Evolutionary conservation across 2,329 filamentous ascomycete species (phyloP).

Genomic region (Bipolaris bicolor): DNA sequence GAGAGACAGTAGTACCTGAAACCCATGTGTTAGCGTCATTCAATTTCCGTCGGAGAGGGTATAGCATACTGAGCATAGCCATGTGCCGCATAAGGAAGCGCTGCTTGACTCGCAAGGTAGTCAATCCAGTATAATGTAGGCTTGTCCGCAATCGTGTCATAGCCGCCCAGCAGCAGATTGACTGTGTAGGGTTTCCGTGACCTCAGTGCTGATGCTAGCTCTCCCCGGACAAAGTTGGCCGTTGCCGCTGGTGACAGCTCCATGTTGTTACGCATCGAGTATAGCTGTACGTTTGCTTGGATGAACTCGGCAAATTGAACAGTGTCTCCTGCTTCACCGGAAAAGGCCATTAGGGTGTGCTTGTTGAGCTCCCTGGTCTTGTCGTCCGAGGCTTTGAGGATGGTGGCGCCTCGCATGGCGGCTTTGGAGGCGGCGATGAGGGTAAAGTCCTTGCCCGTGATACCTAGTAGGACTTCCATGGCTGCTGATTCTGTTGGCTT

Average conservation of each 20-base stretch:
- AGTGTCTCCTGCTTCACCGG: slow-evolving; percentile 94
- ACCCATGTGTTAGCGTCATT: slow-evolving; percentile 7
- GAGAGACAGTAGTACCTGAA: slow-evolving; percentile 93
- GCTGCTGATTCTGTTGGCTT: slow-evolving; percentile 56
- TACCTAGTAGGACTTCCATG: slow-evolving; percentile 91
- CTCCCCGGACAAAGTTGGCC: slow-evolving; percentile 89
- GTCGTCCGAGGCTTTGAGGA: slow-evolving; percentile 94
- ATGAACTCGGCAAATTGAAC: slow-evolving; percentile 99
- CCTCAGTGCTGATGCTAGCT: slow-evolving; percentile 88
- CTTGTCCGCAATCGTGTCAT: slow-evolving; percentile 89
- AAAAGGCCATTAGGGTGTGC: slow-evolving; percentile 93
- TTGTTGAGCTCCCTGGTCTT: slow-evolving; percentile 94
- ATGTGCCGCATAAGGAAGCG: slow-evolving; percentile 93
- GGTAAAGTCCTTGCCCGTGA: slow-evolving; percentile 99
- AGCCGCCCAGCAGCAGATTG: slow-evolving; percentile 92
- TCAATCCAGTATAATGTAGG: slow-evolving; percentile 96
- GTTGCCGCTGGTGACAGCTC: slow-evolving; percentile 89
- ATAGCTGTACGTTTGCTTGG: slow-evolving; percentile 96
- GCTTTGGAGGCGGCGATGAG: slow-evolving; percentile 97
- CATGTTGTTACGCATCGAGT: slow-evolving; percentile 96
- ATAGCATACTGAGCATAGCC: slow-evolving; percentile 88
- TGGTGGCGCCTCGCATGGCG: slow-evolving; percentile 94
- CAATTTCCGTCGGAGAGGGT: neutral
- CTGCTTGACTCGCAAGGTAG: slow-evolving; percentile 87
- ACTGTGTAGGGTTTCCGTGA: slow-evolving; percentile 95